Evolutionary conservation across 495 filamentous ascomycete species (phyloP).

Genomic region (Penicillium canescens): DNA sequence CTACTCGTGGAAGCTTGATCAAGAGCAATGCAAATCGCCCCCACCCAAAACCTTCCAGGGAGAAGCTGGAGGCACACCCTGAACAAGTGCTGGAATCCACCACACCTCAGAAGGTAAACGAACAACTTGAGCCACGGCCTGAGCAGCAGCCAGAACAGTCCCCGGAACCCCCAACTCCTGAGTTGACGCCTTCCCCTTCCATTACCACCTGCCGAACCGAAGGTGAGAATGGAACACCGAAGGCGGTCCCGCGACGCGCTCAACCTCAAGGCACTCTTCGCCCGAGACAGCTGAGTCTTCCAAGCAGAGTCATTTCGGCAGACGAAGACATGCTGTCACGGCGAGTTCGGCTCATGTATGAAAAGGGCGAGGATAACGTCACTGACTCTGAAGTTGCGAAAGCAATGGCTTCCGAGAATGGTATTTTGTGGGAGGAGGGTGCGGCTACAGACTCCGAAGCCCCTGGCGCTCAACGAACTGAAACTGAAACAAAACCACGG

Average conservation of each 20-base stretch:
- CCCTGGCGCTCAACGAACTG: slow-evolving; percentile 22
- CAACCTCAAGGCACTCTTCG: slow-evolving; percentile 34
- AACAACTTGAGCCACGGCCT: not conserved
- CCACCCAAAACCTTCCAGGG: slow-evolving; percentile 4
- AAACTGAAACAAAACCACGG: slow-evolving; percentile 18
- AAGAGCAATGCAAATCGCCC: slow-evolving; percentile 26
- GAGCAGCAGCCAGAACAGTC: slow-evolving; percentile 4
- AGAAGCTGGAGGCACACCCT: slow-evolving; percentile 11
- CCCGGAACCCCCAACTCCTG: slow-evolving; percentile 1
- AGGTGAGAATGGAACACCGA: slow-evolving; percentile 25
- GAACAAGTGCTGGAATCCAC: slow-evolving; percentile 13
- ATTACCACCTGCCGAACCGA: slow-evolving; percentile 10
- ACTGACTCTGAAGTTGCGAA: slow-evolving; percentile 48
- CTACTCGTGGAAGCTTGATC: slow-evolving; percentile 53
- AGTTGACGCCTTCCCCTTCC: slow-evolving; percentile 2
- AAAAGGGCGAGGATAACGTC: slow-evolving; percentile 62
- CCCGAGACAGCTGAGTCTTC: slow-evolving; percentile 34
- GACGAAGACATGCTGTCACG: slow-evolving; percentile 85
- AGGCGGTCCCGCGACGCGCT: slow-evolving; percentile 43
- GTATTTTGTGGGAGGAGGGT: slow-evolving; percentile 58
- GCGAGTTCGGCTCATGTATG: slow-evolving; percentile 91
- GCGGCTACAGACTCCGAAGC: slow-evolving; percentile 43
- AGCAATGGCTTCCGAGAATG: slow-evolving; percentile 53
- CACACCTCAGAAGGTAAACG: not conserved
- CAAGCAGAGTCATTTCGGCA: slow-evolving; percentile 54